Percentiles rank a stretch among this genome's conserved stretches.
These are phyloP conservation scores for Globisporangium spinosum DNA, from an alignment of 352 stramenopile species.

Conservation along the genomic window DNA sequence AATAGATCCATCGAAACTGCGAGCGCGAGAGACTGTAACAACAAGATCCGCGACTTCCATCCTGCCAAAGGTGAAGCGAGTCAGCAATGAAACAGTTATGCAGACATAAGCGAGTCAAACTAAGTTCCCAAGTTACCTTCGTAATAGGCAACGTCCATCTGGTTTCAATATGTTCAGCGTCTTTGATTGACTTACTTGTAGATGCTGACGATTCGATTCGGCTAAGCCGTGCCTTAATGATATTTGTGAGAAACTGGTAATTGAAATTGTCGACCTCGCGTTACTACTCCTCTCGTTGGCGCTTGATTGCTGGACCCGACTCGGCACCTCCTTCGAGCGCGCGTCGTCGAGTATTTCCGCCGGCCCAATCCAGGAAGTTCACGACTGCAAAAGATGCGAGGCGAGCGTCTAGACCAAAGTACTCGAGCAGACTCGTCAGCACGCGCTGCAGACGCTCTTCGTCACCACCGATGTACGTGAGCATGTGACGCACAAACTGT, in stretches of 20 bases:
- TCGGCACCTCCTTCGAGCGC: neutral
- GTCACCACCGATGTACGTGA: conserved; percentile 30
- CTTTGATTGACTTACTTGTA: neutral
- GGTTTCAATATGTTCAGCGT: too few relatives aligned
- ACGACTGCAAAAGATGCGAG: conserved; percentile 43
- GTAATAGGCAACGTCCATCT: neutral
- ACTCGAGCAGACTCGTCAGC: conserved; percentile 32
- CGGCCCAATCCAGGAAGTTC: conserved; percentile 38
- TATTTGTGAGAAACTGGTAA: neutral
- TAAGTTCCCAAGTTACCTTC: neutral
- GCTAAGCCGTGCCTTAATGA: neutral
- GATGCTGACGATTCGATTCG: neutral
- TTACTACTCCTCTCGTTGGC: conserved; percentile 25
- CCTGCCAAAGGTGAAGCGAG: neutral
- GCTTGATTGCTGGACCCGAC: conserved; percentile 25
- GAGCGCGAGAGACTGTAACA: neutral
- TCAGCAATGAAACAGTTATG: too few relatives aligned
- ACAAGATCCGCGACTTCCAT: neutral
- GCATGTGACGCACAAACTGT: conserved; percentile 43
- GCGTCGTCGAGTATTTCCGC: conserved; percentile 17
- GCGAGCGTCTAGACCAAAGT: conserved; percentile 37
- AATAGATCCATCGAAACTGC: neutral
- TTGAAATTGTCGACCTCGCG: neutral
- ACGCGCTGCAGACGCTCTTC: conserved; percentile 31
- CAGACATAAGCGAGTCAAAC: neutral